phyloP scores from a whole-genome alignment of 192 early-diverging fungal genomes.

The Backusella macrospora region DNA sequence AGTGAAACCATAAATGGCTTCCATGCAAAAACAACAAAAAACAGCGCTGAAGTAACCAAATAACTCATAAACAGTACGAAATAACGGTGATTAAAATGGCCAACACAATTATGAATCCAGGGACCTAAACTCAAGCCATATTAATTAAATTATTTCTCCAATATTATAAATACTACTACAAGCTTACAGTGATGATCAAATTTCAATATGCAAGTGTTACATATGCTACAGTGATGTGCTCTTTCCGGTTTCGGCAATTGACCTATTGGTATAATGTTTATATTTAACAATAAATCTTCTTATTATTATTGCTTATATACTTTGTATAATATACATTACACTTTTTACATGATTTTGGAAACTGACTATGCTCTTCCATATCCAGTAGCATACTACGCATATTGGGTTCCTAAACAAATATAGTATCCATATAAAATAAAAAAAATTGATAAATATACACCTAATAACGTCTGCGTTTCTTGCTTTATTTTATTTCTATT shows the following conservation, averaged over 20 bases:
- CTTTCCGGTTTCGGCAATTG: slow-evolving; percentile 76
- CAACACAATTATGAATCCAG: slow-evolving; percentile 84
- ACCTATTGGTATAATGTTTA: slow-evolving; percentile 37
- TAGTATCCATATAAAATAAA: not conserved
- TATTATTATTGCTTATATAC: not conserved
- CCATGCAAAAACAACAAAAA: slow-evolving; percentile 50
- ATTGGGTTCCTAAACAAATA: slow-evolving; percentile 32
- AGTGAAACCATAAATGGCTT: slow-evolving; percentile 51
- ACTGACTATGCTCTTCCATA: slow-evolving; percentile 50
- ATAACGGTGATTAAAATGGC: slow-evolving; percentile 73
- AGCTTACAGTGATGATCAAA: slow-evolving; percentile 68
- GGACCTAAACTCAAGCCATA: slow-evolving; percentile 48
- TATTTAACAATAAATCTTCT: not conserved
- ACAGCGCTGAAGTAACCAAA: slow-evolving; percentile 48
- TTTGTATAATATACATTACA: slow-evolving; percentile 18
- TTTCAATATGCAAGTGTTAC: slow-evolving; percentile 72
- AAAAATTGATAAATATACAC: not conserved
- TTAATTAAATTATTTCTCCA: not conserved
- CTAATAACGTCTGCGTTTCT: not conserved
- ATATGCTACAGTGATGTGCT: slow-evolving; percentile 80
- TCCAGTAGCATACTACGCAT: slow-evolving; percentile 49
- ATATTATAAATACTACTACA: not conserved
- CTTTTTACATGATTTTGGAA: slow-evolving; percentile 42
- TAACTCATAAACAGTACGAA: slow-evolving; percentile 76
- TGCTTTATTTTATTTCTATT: not conserved